Base-by-base conservation (phyloP, 495 filamentous ascomycete species). In the Penicillium herquei region DNA sequence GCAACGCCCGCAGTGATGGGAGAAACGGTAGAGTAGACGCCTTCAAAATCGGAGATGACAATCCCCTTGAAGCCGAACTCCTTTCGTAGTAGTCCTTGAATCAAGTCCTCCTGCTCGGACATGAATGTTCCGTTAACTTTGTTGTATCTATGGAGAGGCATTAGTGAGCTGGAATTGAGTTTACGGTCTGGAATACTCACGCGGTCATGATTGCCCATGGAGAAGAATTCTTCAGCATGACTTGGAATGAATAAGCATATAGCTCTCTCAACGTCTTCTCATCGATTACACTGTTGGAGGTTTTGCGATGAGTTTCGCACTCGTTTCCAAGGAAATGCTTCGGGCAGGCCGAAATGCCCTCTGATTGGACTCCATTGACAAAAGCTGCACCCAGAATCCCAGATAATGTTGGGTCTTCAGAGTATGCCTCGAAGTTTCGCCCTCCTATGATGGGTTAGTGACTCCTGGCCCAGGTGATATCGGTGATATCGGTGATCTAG, bases 271-370 rank as follows among this genome's bases (percentile, higher is more conserved):
- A 16, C 4, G 47, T 43, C 13, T 34, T 44, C 10, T 43, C 31
- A 9, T 49, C 39, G 7, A 50, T 40, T 11, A 47, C 39, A 26
- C 32, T 54, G 32, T 49, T 50, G 3, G 31, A 33, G 41, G 13
- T 49, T 34, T 42, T 44, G 13, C 70, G 65, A 1, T 57, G 51
- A 9, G 82, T 78, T 59, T 89, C 86, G 57, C 82, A 79, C 55
- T 88, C 86, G 59, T 88, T 88, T 43, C 77, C 80, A 8, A 84
- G 78, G 61, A 84, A 89, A 64, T 89, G 86, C 72, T 88, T 88
- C 52, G 85, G 70, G 2, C 81, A 84, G 5, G 85, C 81, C 35
- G 77, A 77, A 14, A 88, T 73, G 2, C 83, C 81, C n/a, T 76
- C 81, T 14, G 70, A 74, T 61, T 88, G 83, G 14, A 89, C 78